phyloP scores from a whole-genome alignment of 257 asterid species.

The Jaltomata sinuosa region DNA sequence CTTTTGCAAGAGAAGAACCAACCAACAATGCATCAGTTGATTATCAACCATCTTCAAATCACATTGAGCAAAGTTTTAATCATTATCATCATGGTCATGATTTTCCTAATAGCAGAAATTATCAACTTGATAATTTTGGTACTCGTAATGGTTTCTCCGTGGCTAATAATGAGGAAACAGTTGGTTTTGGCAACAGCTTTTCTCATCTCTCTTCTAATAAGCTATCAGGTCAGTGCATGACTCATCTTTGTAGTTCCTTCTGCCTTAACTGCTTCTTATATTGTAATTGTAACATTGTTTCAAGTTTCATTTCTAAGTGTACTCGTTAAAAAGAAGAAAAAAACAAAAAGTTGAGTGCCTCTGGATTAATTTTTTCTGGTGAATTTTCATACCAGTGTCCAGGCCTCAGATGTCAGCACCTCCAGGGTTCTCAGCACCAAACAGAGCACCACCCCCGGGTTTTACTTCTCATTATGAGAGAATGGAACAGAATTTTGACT shows the following conservation, averaged over 20 bases:
- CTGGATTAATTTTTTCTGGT: not conserved
- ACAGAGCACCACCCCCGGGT: slow-evolving; percentile 87
- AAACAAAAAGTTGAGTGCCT: not conserved
- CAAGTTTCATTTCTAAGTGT: not conserved
- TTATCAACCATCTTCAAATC: slow-evolving; percentile 31
- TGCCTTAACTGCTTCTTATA: not conserved
- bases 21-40: slow-evolving; percentile 24
- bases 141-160: slow-evolving; percentile 39
- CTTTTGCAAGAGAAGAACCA: slow-evolving; percentile 88
- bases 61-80: slow-evolving; percentile 36
- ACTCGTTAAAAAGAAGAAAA: not conserved
- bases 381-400: slow-evolving; percentile 41
- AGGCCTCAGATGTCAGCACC: slow-evolving; percentile 88
- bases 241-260: not conserved
- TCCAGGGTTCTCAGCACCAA: slow-evolving; percentile 76
- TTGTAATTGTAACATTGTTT: not conserved
- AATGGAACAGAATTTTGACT: slow-evolving; percentile 40
- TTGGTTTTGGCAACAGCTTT: slow-evolving; percentile 29
- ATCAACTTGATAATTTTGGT: slow-evolving; percentile 35
- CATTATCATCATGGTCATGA: slow-evolving; percentile 31
- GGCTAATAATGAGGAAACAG: slow-evolving; percentile 38
- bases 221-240: slow-evolving; percentile 44
- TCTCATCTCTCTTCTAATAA: slow-evolving; percentile 42
- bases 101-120: slow-evolving; percentile 30
- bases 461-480: slow-evolving; percentile 60